A percentile compares a stretch with the other conserved stretches of the same genome.
Evolutionary conservation across 345 rosid genomes (phyloP).

Genomic region (Hirschfeldia incana): DNA sequence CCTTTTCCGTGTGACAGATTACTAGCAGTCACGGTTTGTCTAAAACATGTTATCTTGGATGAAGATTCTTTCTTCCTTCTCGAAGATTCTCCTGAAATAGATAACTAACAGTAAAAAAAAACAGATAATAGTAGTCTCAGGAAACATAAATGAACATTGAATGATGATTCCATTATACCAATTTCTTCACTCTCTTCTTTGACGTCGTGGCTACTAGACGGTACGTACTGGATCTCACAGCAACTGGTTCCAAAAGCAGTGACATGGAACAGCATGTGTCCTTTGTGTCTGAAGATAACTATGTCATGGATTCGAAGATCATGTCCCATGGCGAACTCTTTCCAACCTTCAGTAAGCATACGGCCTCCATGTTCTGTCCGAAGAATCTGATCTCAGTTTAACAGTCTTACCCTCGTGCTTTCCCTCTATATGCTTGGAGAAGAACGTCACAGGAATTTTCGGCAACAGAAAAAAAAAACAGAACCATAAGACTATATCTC

Average conservation of each 20-base stretch:
- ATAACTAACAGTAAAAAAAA: neutral
- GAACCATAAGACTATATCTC: neutral
- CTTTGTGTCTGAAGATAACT: neutral
- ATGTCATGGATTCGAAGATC: neutral
- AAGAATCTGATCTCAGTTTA: neutral
- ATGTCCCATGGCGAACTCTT: neutral
- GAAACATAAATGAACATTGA: neutral
- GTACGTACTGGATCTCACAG: neutral
- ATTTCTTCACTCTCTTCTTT: neutral
- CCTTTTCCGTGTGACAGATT: neutral
- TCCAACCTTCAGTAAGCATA: neutral
- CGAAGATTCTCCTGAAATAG: neutral
- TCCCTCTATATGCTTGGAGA: neutral
- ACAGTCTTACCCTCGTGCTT: neutral
- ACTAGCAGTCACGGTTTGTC: neutral
- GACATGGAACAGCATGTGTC: neutral
- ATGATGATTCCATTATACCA: neutral
- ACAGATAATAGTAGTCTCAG: neutral
- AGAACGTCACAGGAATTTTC: neutral
- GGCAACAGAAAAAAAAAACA: neutral
- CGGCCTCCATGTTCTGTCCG: neutral
- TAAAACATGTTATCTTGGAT: neutral
- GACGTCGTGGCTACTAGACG: neutral
- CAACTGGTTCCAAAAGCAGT: neutral
- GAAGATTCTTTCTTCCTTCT: neutral